Evolutionary conservation across 176 grass and related monocot genomes (phyloP).

Genomic region (Lolium perenne): DNA sequence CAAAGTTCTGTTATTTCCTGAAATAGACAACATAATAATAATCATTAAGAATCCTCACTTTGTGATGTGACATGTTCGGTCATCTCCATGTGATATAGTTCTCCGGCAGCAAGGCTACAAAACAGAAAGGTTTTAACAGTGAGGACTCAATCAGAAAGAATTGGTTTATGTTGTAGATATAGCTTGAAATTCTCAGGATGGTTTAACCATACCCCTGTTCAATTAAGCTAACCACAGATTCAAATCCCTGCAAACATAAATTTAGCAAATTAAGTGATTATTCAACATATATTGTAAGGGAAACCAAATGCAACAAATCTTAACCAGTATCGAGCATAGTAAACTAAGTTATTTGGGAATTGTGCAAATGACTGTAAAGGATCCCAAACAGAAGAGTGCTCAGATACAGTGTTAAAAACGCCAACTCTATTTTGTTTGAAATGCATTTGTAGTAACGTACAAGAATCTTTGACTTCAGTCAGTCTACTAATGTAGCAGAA

Average conservation of each 20-base stretch:
- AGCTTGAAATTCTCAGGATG: not conserved
- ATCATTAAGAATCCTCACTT: slow-evolving; percentile 9
- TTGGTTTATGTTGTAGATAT: not conserved
- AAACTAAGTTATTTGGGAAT: not conserved
- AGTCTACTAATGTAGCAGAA: slow-evolving; percentile 13
- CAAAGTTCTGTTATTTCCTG: not conserved
- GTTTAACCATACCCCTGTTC: slow-evolving; percentile 12
- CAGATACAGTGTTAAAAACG: not conserved
- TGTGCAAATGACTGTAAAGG: not conserved
- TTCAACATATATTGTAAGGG: not conserved
- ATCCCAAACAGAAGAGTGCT: not conserved
- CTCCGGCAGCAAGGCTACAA: not conserved
- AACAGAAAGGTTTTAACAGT: not conserved
- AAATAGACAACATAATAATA: not conserved
- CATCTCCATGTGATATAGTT: not conserved
- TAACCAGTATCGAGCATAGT: not conserved
- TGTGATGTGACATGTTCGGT: not conserved
- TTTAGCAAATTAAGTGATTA: slow-evolving; percentile 2
- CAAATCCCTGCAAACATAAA: slow-evolving; percentile 15
- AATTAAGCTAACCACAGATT: not conserved
- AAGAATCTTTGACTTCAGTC: not conserved
- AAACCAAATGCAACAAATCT: slow-evolving; percentile 22
- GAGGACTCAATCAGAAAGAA: not conserved
- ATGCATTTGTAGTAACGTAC: not conserved
- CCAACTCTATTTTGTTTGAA: not conserved